Evolutionary conservation across 1,139 yeast genomes (phyloP), one percentile per base, ranked within the genome.

Genomic region (Saccharomyces uvarum): DNA sequence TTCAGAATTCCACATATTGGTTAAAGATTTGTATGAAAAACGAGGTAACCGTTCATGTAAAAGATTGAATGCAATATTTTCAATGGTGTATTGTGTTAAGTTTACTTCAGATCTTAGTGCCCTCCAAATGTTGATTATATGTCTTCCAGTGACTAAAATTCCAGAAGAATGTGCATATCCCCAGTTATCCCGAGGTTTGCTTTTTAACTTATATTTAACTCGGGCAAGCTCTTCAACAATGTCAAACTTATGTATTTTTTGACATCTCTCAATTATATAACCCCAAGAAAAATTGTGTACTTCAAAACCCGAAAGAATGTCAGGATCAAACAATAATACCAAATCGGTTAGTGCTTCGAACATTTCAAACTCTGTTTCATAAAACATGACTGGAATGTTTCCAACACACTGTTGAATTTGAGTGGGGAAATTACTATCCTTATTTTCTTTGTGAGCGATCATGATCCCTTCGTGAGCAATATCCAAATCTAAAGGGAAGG

Each of bases 281-380:
- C 99, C 98, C 97, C 98, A 91, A 0, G 97, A 88, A 1, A 79
- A 64, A 1, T 84, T 74, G 63, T 89, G 88, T 8, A 89, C 78
- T 64, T 93, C 99, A 67, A 80, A 93, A 0, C 98, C 98, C 0
- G 89, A 77, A 6, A 95, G 66, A 44, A 93, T 81, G 67, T 93
- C 99, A 0, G 99, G 98, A 65, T 93, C 98, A 53, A 82, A 76
- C 2, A 73, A 61, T 28, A 82, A 77, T 0, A 88, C 83, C n/a
- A 86, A 58, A 1, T 77, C 74, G 0, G 83, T 70, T 6, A 91
- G 71, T 7, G 76, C 76, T 6, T 76, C 73, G 2, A 90, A 66
- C 80, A 87, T 75, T 4, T 75, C 80, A 2, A 70, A 58, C 63
- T 91, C 97, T 16, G 73, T 69, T 1, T 71, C 72, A 56, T 79